These are phyloP conservation scores for Ustilago bromivora DNA, from an alignment of 1,284 basidiomycete genomes.

Conservation along the genomic window DNA sequence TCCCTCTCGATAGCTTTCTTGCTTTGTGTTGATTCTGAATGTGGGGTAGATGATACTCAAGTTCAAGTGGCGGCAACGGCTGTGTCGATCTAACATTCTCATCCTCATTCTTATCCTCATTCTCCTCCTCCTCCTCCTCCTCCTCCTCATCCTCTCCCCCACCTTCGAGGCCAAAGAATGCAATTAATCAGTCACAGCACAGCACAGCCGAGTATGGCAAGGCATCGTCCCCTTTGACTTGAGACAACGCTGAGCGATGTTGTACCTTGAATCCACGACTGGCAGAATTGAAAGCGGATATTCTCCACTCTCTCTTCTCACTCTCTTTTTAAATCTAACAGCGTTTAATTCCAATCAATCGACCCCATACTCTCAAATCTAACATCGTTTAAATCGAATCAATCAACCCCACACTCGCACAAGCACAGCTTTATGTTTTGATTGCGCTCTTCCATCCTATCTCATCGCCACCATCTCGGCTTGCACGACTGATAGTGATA, in stretches of 20 bases:
- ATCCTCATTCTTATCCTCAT: no score
- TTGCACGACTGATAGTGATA: not conserved
- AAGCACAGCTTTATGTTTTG: not conserved
- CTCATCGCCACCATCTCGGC: not conserved
- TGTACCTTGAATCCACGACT: no score
- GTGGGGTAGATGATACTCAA: no score
- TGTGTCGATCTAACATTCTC: constrained; percentile 9
- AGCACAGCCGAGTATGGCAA: no score
- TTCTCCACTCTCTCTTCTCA: no score
- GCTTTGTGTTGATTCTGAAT: not conserved
- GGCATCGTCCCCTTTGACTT: no score
- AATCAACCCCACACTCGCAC: not conserved
- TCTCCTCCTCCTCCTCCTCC: no score
- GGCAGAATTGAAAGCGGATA: no score
- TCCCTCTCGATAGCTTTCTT: not conserved
- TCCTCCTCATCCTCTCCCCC: no score
- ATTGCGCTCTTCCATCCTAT: not conserved
- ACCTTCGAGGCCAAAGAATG: no score
- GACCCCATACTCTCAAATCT: not conserved
- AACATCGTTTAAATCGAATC: not conserved
- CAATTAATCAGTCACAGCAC: no score
- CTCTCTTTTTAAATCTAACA: not conserved
- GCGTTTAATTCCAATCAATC: not conserved
- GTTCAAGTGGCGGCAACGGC: not conserved
- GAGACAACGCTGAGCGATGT: no score